phyloP scores from a whole-genome alignment of 2,329 filamentous ascomycete genomes.

The Pseudocercospora fuligena region DNA sequence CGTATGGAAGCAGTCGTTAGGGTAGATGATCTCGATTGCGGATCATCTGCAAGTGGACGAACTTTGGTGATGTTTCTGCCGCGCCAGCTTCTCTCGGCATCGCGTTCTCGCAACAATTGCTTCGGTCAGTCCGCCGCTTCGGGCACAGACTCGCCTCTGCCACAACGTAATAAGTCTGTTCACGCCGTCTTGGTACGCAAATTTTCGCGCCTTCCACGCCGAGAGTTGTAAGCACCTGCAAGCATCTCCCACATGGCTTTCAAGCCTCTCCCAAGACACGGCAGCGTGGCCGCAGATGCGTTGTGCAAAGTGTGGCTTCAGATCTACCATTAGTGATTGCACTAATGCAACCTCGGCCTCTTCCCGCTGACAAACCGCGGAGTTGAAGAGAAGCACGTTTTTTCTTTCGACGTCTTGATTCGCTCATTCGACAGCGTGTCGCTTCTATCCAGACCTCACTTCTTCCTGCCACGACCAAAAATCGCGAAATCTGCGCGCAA shows the following conservation, averaged over 20 bases:
- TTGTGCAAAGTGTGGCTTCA: background rate
- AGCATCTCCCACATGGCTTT: constrained; percentile 7
- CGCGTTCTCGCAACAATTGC: background rate
- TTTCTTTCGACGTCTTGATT: background rate
- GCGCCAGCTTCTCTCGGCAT: background rate
- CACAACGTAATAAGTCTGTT: background rate
- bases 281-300: background rate
- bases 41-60: background rate
- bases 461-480: background rate
- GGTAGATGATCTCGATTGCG: background rate
- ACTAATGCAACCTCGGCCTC: background rate
- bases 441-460: constrained; percentile 6
- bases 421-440: background rate
- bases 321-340: background rate
- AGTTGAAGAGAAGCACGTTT: background rate
- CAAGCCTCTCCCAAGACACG: constrained; percentile 1
- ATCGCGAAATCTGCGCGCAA: constrained; percentile 4
- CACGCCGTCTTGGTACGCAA: background rate
- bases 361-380: background rate
- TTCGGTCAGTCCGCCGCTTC: background rate
- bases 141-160: background rate
- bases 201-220: constrained; percentile 2
- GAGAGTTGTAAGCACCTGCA: background rate
- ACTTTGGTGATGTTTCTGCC: background rate
- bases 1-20: background rate